Conservation (phyloP, 805 yeast species). For the Lipomyces yamanashiensis region DNA sequence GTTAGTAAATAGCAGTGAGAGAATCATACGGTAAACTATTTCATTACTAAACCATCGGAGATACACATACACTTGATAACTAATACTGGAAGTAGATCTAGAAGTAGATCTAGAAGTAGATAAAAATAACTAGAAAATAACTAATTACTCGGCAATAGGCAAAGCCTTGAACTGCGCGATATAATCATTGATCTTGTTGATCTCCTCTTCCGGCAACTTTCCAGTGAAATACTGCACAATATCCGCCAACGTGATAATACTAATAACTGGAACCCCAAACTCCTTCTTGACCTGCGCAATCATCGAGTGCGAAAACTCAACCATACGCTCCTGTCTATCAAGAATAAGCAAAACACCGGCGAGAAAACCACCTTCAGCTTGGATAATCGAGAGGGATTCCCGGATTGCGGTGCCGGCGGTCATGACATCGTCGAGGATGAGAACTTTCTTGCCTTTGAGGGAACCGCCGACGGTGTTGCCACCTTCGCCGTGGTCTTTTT, state of each 20-base stretch:
- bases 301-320: conserved; percentile 72
- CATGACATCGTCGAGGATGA: conserved; percentile 95
- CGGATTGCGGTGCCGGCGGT: conserved; percentile 98
- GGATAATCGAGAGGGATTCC: conserved; percentile 86
- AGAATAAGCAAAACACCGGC: conserved; percentile 88
- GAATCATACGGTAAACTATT: too few relatives aligned
- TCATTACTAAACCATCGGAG: too few relatives aligned
- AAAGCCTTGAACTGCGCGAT: conserved; percentile 22
- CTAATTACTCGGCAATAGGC: conserved; percentile 28
- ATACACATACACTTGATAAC: too few relatives aligned
- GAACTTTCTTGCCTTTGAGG: conserved; percentile 69
- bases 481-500: conserved; percentile 98
- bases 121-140: too few relatives aligned
- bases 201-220: conserved; percentile 27
- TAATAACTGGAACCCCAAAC: conserved; percentile 79
- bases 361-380: conserved; percentile 67
- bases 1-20: too few relatives aligned
- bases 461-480: conserved; percentile 89
- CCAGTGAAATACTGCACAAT: conserved; percentile 56
- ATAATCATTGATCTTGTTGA: conserved; percentile 34
- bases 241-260: conserved; percentile 77
- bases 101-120: too few relatives aligned
- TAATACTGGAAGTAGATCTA: too few relatives aligned
- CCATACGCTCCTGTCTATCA: conserved; percentile 89
- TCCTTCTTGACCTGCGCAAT: conserved; percentile 75